Evolutionary conservation across 108 stramenopile species (phyloP).

Genomic region (Pseudonitzschia delicatissima): DNA sequence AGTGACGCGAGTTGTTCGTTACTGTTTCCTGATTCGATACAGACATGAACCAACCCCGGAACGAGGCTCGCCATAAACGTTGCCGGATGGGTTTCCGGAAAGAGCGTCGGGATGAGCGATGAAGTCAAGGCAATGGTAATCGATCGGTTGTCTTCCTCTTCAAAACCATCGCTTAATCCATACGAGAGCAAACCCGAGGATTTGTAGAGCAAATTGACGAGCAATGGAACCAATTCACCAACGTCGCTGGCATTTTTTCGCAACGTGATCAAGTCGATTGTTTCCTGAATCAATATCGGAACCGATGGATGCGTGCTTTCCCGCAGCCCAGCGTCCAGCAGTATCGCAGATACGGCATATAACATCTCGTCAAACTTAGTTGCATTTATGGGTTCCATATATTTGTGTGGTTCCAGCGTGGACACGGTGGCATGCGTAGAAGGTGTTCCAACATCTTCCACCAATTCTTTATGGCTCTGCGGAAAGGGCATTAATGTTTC

Average conservation of each 20-base stretch:
- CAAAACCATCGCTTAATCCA: constrained; percentile 17
- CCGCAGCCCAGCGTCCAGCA: constrained; percentile 22
- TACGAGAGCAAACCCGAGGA: constrained; percentile 20
- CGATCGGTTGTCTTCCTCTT: constrained; percentile 31
- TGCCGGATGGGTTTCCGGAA: constrained; percentile 53
- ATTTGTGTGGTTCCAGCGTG: constrained; percentile 34
- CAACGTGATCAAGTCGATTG: neutral
- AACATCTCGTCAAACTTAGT: neutral
- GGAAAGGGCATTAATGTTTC: constrained; percentile 59
- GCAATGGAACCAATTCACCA: neutral
- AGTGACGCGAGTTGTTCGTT: neutral
- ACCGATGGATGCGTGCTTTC: constrained; percentile 8
- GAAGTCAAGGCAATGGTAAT: constrained; percentile 53
- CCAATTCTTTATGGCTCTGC: neutral
- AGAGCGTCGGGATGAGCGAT: constrained; percentile 54
- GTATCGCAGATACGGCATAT: constrained; percentile 32
- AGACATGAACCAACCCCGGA: constrained; percentile 38
- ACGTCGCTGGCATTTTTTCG: neutral
- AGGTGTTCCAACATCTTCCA: neutral
- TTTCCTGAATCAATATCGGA: neutral
- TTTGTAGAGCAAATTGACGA: constrained; percentile 9
- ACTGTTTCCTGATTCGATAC: neutral
- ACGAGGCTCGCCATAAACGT: constrained; percentile 56
- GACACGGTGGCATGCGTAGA: constrained; percentile 31
- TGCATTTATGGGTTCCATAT: constrained; percentile 14